Evolutionary conservation across 2,329 filamentous ascomycete genomes (phyloP), one percentile per base, ranked within the genome.

Genomic region (Sporothrix dimorphospora): DNA sequence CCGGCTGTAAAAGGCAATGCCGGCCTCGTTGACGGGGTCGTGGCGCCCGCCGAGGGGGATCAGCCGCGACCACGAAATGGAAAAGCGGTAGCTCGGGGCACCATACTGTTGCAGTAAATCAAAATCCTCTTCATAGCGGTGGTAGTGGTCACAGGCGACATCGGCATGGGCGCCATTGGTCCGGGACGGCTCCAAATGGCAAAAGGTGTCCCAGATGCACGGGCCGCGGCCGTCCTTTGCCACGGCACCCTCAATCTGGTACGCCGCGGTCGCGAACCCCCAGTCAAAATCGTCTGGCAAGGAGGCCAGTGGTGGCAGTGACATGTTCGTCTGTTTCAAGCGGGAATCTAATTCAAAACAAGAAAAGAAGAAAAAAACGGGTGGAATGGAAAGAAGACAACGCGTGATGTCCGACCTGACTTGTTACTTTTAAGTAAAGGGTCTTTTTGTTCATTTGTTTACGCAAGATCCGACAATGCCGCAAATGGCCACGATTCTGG

Each of bases 181-280:
- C 77, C 9, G 91, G 89, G 70, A 89, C 91, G 75, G 88, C 88
- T 55, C 53, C 24, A 55, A 8, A 12, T 55, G 53, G 82, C 92
- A 94, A 83, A 97, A 97, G 19, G 88, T 91, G 82, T 97, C 94
- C 94, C 94, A 97, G 81, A 97, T 96, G 74, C 91, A 93, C 70
- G 92, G 90, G 30, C 88, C 91, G 75, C 93, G 92, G 75, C 93
- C 93, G 79, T 95, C 93, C 78, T 90, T 88, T 65, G 91, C 84
- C 47, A 87, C 84, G 65, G 89, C 90, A 72, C 94, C 94, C 84
- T 97, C 94, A 76, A 97, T 92, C 81, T 97, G 93, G 84, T 96
- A 92, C 90, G 89, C 86, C 74, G 92, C 92, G 49, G 92, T 94
- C 77, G 92, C 92, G 81, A 93, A 94, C 69, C 92, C 92, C 91